Evolutionary conservation across 2,329 filamentous ascomycete species (phyloP).

Genomic region (Pseudocercospora musae): DNA sequence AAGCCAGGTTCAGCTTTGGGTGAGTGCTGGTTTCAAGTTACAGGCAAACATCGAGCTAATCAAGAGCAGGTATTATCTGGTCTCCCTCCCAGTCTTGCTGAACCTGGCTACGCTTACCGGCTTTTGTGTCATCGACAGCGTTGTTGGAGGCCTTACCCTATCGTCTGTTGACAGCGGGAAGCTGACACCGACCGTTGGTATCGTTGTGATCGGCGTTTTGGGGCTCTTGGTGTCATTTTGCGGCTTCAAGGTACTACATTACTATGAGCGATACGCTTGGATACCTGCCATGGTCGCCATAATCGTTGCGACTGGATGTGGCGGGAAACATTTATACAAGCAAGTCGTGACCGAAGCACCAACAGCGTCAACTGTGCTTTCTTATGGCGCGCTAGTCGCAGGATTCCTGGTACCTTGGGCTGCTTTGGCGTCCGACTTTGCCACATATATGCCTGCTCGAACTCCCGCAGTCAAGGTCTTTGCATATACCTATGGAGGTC

Average conservation of each 20-base stretch:
- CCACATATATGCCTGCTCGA: slow-evolving; percentile 42
- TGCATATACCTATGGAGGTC: slow-evolving; percentile 38
- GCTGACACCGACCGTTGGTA: slow-evolving; percentile 55
- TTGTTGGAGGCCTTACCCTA: slow-evolving; percentile 58
- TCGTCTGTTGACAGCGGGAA: slow-evolving; percentile 49
- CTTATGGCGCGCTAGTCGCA: slow-evolving; percentile 59
- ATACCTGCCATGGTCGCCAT: slow-evolving; percentile 43
- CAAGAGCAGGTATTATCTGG: slow-evolving; percentile 43
- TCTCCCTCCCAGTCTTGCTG: slow-evolving; percentile 58
- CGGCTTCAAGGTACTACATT: slow-evolving; percentile 50
- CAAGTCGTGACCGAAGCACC: slow-evolving; percentile 48
- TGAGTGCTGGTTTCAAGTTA: slow-evolving; percentile 24
- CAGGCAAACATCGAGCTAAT: background rate
- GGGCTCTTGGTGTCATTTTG: slow-evolving; percentile 61
- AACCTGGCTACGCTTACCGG: slow-evolving; percentile 62
- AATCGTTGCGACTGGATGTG: slow-evolving; percentile 41
- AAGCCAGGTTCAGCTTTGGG: slow-evolving; percentile 62
- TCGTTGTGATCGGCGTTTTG: slow-evolving; percentile 58
- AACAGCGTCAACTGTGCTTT: slow-evolving; percentile 30
- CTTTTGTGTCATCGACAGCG: slow-evolving; percentile 61
- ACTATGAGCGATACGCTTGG: slow-evolving; percentile 45
- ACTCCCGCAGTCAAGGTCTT: slow-evolving; percentile 38
- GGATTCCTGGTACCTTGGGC: slow-evolving; percentile 59
- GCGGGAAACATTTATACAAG: slow-evolving; percentile 39
- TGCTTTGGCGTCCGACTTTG: slow-evolving; percentile 40